Evolutionary conservation across 441 rosid species (phyloP), one percentile per base, ranked within the genome.

Genomic region (Syzygium syzygioides): DNA sequence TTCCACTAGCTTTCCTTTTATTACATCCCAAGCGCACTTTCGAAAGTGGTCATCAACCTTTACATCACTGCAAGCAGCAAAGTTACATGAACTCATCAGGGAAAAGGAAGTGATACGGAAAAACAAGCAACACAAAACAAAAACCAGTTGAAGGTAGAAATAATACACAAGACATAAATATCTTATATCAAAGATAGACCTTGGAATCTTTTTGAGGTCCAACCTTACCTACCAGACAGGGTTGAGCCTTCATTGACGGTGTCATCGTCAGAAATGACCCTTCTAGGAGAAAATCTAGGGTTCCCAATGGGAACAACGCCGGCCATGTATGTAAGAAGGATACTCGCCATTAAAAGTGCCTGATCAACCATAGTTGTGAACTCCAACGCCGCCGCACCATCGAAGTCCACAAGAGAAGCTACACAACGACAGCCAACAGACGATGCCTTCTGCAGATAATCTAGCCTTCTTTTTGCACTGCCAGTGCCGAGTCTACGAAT

Each of bases 221-320:
- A 95, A 95, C 96, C 99, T 98, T 98, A 95, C 98, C 98, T 94
- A 96, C 99, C 98, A 96, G 96, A 92, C 90, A 96, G 91, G 89
- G 91, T 89, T 86, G 95, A 87, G 91, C 92, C 89, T 88, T 91
- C 93, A 89, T 87, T 87, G 85, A 88, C 90, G 71, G 88, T 86
- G 64, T 86, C 89, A n/a, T 92, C 93, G 55, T 87, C 91, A 32
- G 90, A 76, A 5, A 89, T 87, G 54, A 87, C 90, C 83, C 91
- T 92, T 89, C 45, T 89, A 26, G 92, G 85, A 88, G 92, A 87
- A 89, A 88, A 90, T 90, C 85, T 79, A 25, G 95, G 90, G 79
- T 90, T 93, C 89, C 88, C 91, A 89, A 90, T 34, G 79, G 99
- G 97, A 90, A 97, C 90, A 85, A 95, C 98, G 90, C 99, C 98